These are phyloP conservation scores for Pholiota microspora DNA, from an alignment of 768 basidiomycete species.

Conservation along the genomic window DNA sequence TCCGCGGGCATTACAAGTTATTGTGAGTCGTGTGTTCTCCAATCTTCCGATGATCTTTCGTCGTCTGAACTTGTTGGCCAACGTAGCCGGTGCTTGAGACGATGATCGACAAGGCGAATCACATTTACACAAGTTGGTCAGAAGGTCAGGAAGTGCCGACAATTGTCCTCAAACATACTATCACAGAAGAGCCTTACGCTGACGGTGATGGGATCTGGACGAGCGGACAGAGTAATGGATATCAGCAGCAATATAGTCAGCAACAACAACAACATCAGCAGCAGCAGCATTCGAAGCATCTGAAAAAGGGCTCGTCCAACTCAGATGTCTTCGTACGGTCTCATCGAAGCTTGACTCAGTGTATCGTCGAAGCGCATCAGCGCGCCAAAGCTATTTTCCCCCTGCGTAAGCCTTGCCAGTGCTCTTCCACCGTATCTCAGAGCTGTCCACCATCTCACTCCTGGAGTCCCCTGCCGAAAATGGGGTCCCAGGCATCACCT, in stretches of 20 bases:
- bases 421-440: constrained; percentile 26
- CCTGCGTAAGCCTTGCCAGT: constrained; percentile 42
- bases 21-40: constrained; percentile 32
- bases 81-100: constrained; percentile 44
- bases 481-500: constrained; percentile 28
- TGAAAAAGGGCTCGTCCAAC: constrained; percentile 19
- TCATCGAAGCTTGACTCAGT: constrained; percentile 43
- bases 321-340: constrained; percentile 38
- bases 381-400: constrained; percentile 42
- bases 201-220: constrained; percentile 14
- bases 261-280: constrained; percentile 15
- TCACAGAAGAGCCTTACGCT: constrained; percentile 27
- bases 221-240: not conserved
- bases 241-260: not conserved
- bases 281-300: constrained; percentile 7
- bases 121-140: constrained; percentile 47
- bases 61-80: not conserved
- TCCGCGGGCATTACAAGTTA: constrained; percentile 44
- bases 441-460: constrained; percentile 42
- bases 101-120: constrained; percentile 50
- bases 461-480: constrained; percentile 40
- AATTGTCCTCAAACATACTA: constrained; percentile 38
- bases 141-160: constrained; percentile 43
- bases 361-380: constrained; percentile 46
- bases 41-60: not conserved